Evolutionary conservation across 495 filamentous ascomycete species (phyloP).

Genomic region (Hamigera avellanea): DNA sequence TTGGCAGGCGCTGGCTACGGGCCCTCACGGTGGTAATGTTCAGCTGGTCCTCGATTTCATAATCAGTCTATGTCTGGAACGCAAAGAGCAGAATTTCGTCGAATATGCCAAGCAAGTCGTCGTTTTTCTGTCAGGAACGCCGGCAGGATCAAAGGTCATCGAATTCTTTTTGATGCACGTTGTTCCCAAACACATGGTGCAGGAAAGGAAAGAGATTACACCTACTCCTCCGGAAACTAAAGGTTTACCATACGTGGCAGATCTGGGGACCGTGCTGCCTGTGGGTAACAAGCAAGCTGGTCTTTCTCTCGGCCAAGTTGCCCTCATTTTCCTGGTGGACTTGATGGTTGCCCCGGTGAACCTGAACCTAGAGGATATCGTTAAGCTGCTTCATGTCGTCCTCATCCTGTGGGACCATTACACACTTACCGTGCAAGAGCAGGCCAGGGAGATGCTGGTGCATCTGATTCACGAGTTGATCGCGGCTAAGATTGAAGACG

Average conservation of each 20-base stretch:
- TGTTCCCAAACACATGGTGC: conserved; percentile 80
- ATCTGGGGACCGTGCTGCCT: conserved; percentile 68
- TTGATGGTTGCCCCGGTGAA: conserved; percentile 88
- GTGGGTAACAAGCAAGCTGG: conserved; percentile 82
- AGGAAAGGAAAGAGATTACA: conserved; percentile 63
- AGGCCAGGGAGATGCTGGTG: conserved; percentile 94
- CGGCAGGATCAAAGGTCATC: conserved; percentile 81
- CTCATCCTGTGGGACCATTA: conserved; percentile 96
- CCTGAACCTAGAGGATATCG: conserved; percentile 62
- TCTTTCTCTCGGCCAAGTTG: conserved; percentile 84
- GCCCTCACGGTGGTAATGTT: conserved; percentile 89
- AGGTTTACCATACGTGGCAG: conserved; percentile 77
- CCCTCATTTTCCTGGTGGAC: conserved; percentile 88
- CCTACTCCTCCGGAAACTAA: conserved; percentile 63
- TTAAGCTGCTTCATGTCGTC: conserved; percentile 79
- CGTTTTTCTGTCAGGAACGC: conserved; percentile 86
- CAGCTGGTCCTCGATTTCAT: conserved; percentile 91
- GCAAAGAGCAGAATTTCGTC: conserved; percentile 93
- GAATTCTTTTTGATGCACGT: conserved; percentile 89
- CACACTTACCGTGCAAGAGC: conserved; percentile 87
- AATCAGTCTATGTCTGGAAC: conserved; percentile 82
- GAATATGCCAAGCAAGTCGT: conserved; percentile 96
- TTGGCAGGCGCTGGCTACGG: conserved; percentile 93
- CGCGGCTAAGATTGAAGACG: conserved; percentile 78
- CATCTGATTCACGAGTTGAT: conserved; percentile 96